These are phyloP conservation scores for Metschnikowia colocasiae DNA, from an alignment of 805 yeast species.

Conservation along the genomic window DNA sequence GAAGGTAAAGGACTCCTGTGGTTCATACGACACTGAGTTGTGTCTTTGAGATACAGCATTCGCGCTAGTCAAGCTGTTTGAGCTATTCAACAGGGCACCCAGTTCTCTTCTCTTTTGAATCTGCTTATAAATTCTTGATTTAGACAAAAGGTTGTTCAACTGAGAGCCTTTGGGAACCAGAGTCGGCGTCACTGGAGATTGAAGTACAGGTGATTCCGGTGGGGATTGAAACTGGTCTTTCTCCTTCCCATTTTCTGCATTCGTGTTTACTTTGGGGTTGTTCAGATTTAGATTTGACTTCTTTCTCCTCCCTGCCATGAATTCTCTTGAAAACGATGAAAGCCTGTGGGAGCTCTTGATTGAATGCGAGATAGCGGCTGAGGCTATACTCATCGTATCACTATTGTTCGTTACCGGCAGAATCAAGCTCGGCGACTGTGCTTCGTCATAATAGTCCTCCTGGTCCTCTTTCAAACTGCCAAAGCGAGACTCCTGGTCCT, in stretches of 20 bases:
- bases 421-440: conserved; percentile 1
- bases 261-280: background rate
- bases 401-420: background rate
- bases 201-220: conserved; percentile 1
- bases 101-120: conserved; percentile 37
- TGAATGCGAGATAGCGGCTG: conserved; percentile 3
- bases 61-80: conserved; percentile 17
- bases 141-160: conserved; percentile 25
- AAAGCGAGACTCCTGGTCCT: conserved; percentile 2
- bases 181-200: conserved; percentile 3
- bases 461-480: conserved; percentile 11
- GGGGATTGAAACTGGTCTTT: background rate
- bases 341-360: conserved; percentile 5
- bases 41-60: conserved; percentile 24
- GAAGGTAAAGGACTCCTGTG: conserved; percentile 9
- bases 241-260: background rate
- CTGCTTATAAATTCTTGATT: conserved; percentile 35
- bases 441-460: conserved; percentile 11
- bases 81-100: conserved; percentile 17
- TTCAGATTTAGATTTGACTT: conserved; percentile 12
- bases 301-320: conserved; percentile 12
- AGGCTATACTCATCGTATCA: conserved; percentile 3
- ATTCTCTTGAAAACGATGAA: conserved; percentile 14
- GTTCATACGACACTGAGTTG: conserved; percentile 18
- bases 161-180: conserved; percentile 8